Evolutionary conservation across 2,329 filamentous ascomycete genomes (phyloP).

Genomic region (Nemania sp.): DNA sequence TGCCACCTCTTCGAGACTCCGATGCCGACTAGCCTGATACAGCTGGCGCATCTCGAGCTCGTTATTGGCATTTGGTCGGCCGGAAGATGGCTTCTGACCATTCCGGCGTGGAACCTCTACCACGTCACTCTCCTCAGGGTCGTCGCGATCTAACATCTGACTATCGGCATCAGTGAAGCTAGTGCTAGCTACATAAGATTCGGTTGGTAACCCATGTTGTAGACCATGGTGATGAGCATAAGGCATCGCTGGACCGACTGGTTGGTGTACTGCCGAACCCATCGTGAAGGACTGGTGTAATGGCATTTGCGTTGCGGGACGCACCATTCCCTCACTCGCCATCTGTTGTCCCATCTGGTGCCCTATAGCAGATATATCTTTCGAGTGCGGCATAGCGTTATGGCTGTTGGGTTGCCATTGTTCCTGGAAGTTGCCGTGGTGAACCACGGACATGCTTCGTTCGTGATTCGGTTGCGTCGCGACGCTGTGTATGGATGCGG

Average conservation of each 20-base stretch:
- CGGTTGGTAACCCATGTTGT: slow-evolving; percentile 65
- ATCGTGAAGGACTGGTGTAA: slow-evolving; percentile 61
- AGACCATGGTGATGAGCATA: slow-evolving; percentile 58
- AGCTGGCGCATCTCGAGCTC: slow-evolving; percentile 84
- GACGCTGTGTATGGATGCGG: slow-evolving; percentile 67
- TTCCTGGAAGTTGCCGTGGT: slow-evolving; percentile 58
- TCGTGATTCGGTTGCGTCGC: slow-evolving; percentile 65
- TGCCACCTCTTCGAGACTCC: slow-evolving; percentile 77
- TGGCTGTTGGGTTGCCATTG: slow-evolving; percentile 64
- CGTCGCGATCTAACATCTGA: slow-evolving; percentile 71
- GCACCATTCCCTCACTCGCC: slow-evolving; percentile 69
- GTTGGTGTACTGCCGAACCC: slow-evolving; percentile 62
- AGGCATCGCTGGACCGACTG: slow-evolving; percentile 59
- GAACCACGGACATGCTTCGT: slow-evolving; percentile 55
- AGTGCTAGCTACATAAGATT: slow-evolving; percentile 63
- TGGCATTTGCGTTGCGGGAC: slow-evolving; percentile 68
- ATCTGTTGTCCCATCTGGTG: slow-evolving; percentile 53
- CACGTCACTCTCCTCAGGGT: slow-evolving; percentile 68
- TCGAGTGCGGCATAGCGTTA: slow-evolving; percentile 51
- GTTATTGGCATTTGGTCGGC: slow-evolving; percentile 80
- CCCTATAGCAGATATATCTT: slow-evolving; percentile 56
- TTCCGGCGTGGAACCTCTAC: slow-evolving; percentile 56
- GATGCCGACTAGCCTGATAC: slow-evolving; percentile 75
- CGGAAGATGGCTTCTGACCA: slow-evolving; percentile 67
- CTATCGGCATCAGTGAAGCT: slow-evolving; percentile 70